Conservation (phyloP, 352 stramenopile species). For the Phytophthora sp. region DNA sequence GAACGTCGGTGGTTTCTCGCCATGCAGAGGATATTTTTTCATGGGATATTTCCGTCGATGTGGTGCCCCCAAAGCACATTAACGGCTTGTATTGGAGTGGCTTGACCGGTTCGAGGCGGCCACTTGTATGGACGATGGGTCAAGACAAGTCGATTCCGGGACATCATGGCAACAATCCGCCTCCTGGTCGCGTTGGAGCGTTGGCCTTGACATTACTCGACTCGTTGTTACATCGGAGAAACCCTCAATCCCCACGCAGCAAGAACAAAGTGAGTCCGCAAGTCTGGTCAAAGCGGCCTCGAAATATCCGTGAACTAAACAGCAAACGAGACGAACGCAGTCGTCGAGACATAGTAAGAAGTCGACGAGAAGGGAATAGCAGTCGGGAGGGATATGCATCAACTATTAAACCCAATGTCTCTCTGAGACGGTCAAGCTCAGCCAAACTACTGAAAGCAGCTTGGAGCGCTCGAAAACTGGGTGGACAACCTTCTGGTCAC, state of each 20-base stretch:
- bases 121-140: slow-evolving; percentile 17
- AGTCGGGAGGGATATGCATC: slow-evolving; percentile 12
- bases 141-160: slow-evolving; percentile 13
- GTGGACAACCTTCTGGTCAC: background rate
- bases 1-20: background rate
- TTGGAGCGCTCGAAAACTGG: slow-evolving; percentile 11
- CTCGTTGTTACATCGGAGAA: slow-evolving; percentile 18
- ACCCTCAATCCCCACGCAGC: background rate
- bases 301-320: slow-evolving; percentile 6
- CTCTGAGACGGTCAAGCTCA: slow-evolving; percentile 22
- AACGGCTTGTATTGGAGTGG: no score
- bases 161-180: slow-evolving; percentile 16
- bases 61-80: no score
- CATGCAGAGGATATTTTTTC: background rate
- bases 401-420: background rate
- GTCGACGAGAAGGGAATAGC: slow-evolving; percentile 19
- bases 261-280: slow-evolving; percentile 23
- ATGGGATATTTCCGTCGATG: slow-evolving; percentile 7
- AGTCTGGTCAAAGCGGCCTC: slow-evolving; percentile 11
- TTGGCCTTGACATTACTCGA: slow-evolving; percentile 26
- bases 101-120: background rate
- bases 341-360: slow-evolving; percentile 9
- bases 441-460: slow-evolving; percentile 6
- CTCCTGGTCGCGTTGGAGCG: slow-evolving; percentile 9
- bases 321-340: slow-evolving; percentile 12